Percentiles rank a stretch among this genome's conserved stretches.
Evolutionary conservation across 1,284 basidiomycete species (phyloP).

Genomic region (Fomitopsis pinicola): DNA sequence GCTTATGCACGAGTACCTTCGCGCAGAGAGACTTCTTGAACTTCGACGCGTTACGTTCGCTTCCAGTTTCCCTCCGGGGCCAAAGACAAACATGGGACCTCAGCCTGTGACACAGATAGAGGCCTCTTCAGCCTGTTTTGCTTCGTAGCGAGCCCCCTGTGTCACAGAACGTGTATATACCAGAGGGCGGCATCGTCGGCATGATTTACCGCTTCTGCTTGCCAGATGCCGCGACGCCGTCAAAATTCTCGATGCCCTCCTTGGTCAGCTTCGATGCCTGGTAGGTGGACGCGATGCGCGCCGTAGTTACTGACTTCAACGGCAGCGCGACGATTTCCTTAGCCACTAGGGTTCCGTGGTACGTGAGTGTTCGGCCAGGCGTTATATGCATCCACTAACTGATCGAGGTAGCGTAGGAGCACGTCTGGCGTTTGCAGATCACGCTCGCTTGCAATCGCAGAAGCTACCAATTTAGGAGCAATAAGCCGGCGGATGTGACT

Average conservation of each 20-base stretch:
- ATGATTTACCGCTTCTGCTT: slow-evolving; percentile 58
- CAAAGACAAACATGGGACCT: too few relatives aligned
- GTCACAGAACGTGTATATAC: slow-evolving; percentile 4
- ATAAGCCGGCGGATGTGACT: too few relatives aligned
- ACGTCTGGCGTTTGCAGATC: slow-evolving; percentile 57
- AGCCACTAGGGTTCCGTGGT: slow-evolving; percentile 37
- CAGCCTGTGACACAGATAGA: too few relatives aligned
- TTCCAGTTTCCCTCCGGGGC: too few relatives aligned
- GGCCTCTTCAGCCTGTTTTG: too few relatives aligned
- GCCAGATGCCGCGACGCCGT: slow-evolving; percentile 62
- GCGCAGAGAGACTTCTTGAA: too few relatives aligned
- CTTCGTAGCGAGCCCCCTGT: too few relatives aligned
- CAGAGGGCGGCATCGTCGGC: background rate
- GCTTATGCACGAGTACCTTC: slow-evolving; percentile 1
- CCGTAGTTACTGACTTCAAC: slow-evolving; percentile 74
- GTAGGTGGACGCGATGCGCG: slow-evolving; percentile 71
- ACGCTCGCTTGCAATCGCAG: slow-evolving; percentile 62
- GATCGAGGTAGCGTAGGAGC: slow-evolving; percentile 63
- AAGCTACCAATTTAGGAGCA: slow-evolving; percentile 28
- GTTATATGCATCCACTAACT: slow-evolving; percentile 16
- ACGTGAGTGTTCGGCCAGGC: background rate
- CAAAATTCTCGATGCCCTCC: slow-evolving; percentile 60
- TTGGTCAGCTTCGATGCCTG: slow-evolving; percentile 45
- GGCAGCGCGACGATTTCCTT: slow-evolving; percentile 67
- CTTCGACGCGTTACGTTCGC: too few relatives aligned